Evolutionary conservation across 306 rosid species (phyloP), one percentile per base, ranked within the genome.

Genomic region (Erythrophleum fordii): DNA sequence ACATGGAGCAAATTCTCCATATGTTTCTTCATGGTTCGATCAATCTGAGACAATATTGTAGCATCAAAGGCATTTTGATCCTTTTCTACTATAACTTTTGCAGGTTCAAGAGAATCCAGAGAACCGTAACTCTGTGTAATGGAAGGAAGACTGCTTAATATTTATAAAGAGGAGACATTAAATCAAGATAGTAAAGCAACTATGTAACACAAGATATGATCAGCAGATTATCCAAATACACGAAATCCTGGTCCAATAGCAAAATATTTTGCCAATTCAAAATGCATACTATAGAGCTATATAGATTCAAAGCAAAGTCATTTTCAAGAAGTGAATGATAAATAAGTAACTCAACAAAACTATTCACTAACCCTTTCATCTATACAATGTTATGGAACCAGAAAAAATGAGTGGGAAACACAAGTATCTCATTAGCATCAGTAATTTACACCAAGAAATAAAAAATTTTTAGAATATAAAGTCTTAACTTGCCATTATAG

Each of bases 21-120:
- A 77, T 91, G 89, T 72, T 88, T 91, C 92, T 90, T 87, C 90
- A 93, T 69, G 23, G 92, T 89, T 62, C 37, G 90, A 84, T 92
- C 97, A 84, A 94, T 94, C 91, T 92, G 93, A 67, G 93, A 83
- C 82, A 89, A 69, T 53, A 92, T 83, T 70, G 85, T 16, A 39
- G 90, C 81, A 73, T 83, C 90, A 78, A 70, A 69, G 62, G 80
- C 85, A 76, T 77, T 84, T 37, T 5, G 91, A 56, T 89, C 94
- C 85, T 85, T 89, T 85, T 89, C 93, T 53, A 52, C 75, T 72
- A 77, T 55, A 78, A 82, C 86, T 81, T 89, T 89, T 70, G 86
- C 85, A 75, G 93, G 96, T 72, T 94, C 97, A 45, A 51, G 13
- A 62, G 94, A 91, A 77, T 92, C 96, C 81, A 92, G 45, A 76